A percentile compares a stretch with the other conserved stretches of the same genome.
These are phyloP conservation scores for Penicillium antarcticum DNA, from an alignment of 495 filamentous ascomycete genomes.

Conservation along the genomic window DNA sequence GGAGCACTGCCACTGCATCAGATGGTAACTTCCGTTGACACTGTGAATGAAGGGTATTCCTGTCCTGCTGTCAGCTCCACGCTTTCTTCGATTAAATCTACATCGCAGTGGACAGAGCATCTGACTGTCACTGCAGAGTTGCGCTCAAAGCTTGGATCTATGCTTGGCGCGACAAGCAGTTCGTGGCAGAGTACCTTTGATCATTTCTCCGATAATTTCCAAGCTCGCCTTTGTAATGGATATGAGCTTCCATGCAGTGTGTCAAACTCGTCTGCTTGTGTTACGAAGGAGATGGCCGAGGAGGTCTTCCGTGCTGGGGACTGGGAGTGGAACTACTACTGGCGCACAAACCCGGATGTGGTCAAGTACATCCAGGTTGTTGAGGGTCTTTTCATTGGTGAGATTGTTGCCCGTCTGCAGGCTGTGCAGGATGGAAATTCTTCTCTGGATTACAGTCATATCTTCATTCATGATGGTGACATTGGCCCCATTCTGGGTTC, in stretches of 20 bases:
- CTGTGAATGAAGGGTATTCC: conserved; percentile 36
- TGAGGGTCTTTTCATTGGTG: conserved; percentile 40
- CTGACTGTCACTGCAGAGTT: conserved; percentile 29
- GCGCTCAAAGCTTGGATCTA: conserved; percentile 29
- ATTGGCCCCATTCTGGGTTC: conserved; percentile 28
- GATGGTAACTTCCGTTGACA: conserved; percentile 35
- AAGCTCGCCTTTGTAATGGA: conserved; percentile 42
- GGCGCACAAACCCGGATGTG: conserved; percentile 34
- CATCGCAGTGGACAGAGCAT: conserved; percentile 36
- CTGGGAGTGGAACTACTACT: conserved; percentile 48
- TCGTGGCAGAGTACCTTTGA: conserved; percentile 39
- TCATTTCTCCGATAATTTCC: conserved; percentile 46
- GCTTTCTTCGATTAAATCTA: conserved; percentile 26
- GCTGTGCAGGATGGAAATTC: conserved; percentile 23
- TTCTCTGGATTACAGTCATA: conserved; percentile 29
- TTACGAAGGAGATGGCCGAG: conserved; percentile 29
- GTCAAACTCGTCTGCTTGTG: conserved; percentile 28
- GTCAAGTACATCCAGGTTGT: conserved; percentile 38
- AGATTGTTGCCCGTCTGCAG: conserved; percentile 34
- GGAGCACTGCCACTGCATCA: conserved; percentile 39
- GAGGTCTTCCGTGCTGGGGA: conserved; percentile 44
- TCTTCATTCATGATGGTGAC: conserved; percentile 30
- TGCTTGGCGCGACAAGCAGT: conserved; percentile 31
- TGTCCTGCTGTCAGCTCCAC: conserved; percentile 26
- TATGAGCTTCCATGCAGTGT: conserved; percentile 36